Base-by-base conservation (phyloP, 2,329 filamentous ascomycete species). In the Balansia obtecta region DNA sequence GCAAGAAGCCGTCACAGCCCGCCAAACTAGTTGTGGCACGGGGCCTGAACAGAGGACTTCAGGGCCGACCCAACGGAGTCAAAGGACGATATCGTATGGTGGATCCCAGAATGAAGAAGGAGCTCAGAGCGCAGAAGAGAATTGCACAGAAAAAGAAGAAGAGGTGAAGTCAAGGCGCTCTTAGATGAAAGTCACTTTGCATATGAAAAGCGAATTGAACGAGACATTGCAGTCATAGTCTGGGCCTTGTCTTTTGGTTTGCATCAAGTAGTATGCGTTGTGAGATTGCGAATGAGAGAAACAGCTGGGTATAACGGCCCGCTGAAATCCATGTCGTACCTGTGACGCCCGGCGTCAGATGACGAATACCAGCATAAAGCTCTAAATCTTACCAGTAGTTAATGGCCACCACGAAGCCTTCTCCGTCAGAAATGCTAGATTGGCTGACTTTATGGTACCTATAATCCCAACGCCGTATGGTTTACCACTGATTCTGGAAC, bases 1-100 rank as follows among this genome's bases (percentile, higher is more conserved):
- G 87, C 71, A 91, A 90, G 78, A 95, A 90, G 75, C 86, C 86
- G 27, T 86, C 84, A 69, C 78, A 83, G 57, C 79, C 86, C 53
- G 83, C 94, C 55, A 93, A 86, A 68, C 77, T 98, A 43, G 88
- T 98, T 34, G 90, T 96, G 54, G 93, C 93, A 15, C 81, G 77
- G 54, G 91, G 91, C 53, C 70, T 79, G 47, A 96, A 97, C 68
- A 84, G 82, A 58, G 91, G 88, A 61, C 82, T 95, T 63, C 80
- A 86, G 64, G 91, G 90, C 18, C 76, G 91, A 59, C 93, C 93
- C 2, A 85, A 82, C 66, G 93, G 91, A 53, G 88, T 95, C 22
- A 96, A 95, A 79, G 91, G 91, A 38, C 84, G 88, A 58, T 98
- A 98, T 68, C 95, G 95, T 75, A 95, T 98, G 76, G 91, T 98